Evolutionary conservation across 1,139 yeast genomes (phyloP).

Genomic region (Blastobotrys buckinghamii): DNA sequence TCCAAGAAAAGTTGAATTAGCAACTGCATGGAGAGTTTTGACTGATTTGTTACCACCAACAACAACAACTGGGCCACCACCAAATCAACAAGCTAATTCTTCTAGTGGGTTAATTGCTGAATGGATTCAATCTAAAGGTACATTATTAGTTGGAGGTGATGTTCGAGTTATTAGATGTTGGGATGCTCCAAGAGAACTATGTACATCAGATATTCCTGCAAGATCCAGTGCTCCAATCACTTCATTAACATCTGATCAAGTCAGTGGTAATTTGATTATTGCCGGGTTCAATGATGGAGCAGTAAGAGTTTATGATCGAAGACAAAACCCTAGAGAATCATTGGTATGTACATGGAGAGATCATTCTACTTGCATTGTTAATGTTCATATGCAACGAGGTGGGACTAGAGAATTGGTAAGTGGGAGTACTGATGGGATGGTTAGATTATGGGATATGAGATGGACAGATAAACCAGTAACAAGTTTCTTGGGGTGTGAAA

Average conservation of each 20-base stretch:
- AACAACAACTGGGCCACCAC: conserved; percentile 44
- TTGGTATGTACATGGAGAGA: conserved; percentile 78
- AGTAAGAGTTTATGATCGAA: conserved; percentile 81
- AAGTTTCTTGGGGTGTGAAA: conserved; percentile 50
- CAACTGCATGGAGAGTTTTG: conserved; percentile 90
- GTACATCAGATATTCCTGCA: conserved; percentile 84
- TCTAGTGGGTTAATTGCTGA: conserved; percentile 83
- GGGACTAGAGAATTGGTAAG: conserved; percentile 87
- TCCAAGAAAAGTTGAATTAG: conserved; percentile 49
- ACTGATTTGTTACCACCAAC: conserved; percentile 67
- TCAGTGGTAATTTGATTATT: conserved; percentile 84
- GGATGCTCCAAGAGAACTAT: conserved; percentile 94
- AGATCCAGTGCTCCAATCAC: conserved; percentile 87
- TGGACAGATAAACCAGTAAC: conserved; percentile 61
- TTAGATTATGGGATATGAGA: conserved; percentile 89
- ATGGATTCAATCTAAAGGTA: conserved; percentile 97
- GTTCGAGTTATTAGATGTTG: conserved; percentile 85
- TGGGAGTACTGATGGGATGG: conserved; percentile 73
- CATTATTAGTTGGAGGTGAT: conserved; percentile 89
- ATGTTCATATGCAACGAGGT: conserved; percentile 94
- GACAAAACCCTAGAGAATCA: conserved; percentile 78
- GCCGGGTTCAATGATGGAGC: conserved; percentile 96
- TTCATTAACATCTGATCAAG: conserved; percentile 88
- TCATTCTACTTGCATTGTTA: conserved; percentile 55
- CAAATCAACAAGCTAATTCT: background rate